These are phyloP conservation scores for Mychonastes homosphaera DNA, from an alignment of 139 green algal species.

Conservation along the genomic window DNA sequence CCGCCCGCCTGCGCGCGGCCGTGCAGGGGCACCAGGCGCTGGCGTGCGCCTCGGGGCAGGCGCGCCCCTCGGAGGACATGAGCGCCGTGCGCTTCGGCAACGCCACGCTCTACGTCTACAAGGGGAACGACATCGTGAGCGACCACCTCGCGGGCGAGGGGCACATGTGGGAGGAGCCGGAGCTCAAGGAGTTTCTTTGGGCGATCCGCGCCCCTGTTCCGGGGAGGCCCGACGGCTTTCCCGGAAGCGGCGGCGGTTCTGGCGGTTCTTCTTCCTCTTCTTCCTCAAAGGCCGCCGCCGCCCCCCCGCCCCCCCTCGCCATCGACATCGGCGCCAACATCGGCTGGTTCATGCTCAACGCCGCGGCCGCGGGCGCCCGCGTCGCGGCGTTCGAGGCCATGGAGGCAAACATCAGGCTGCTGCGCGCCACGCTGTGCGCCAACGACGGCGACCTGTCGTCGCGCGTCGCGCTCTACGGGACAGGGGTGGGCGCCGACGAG, in stretches of 20 bases:
- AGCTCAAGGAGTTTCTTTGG: conserved; percentile 13
- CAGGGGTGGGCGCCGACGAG: conserved; percentile 3
- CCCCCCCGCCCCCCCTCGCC: conserved; percentile 3
- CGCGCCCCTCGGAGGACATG: neutral
- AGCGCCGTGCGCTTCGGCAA: neutral
- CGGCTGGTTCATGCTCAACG: conserved; percentile 19
- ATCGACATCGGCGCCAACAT: conserved; percentile 22
- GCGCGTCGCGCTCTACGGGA: conserved; percentile 10
- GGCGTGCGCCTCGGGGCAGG: neutral
- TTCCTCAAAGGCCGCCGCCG: too few species aligned
- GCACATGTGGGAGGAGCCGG: conserved; percentile 3
- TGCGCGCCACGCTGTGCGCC: conserved; percentile 14
- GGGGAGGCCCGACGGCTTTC: neutral
- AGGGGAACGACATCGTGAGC: conserved; percentile 10
- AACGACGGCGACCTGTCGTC: conserved; percentile 18
- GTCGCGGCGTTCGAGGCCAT: conserved; percentile 26
- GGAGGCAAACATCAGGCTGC: conserved; percentile 13
- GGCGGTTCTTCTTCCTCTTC: too few species aligned
- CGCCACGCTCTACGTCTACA: neutral
- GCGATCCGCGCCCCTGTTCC: neutral
- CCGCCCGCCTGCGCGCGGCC: neutral
- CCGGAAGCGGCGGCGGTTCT: neutral
- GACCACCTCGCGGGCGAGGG: neutral
- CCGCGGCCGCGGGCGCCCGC: conserved; percentile 9
- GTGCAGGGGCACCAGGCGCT: neutral